A percentile compares a stretch with the other conserved stretches of the same genome.
These are phyloP conservation scores for Coemansia sp. DNA, from an alignment of 192 early-diverging fungal species.

Conservation along the genomic window DNA sequence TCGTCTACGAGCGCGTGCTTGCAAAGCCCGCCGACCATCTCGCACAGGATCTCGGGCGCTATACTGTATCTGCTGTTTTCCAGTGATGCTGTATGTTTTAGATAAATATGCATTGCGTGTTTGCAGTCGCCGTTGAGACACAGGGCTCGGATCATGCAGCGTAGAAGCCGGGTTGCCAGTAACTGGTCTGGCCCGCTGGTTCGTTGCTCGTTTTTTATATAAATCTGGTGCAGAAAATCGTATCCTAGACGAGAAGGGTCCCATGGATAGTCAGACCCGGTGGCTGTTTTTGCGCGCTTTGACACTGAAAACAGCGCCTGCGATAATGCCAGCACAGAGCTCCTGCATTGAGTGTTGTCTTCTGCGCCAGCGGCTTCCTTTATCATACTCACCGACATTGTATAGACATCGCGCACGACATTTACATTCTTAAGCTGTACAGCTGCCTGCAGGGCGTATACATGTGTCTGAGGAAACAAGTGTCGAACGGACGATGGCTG, in stretches of 20 bases:
- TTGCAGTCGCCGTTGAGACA: conserved; percentile 21
- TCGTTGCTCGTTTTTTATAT: conserved; percentile 13
- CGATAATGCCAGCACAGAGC: conserved; percentile 8
- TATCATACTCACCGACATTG: conserved; percentile 13
- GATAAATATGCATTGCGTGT: conserved; percentile 21
- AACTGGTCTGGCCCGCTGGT: neutral
- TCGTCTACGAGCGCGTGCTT: conserved; percentile 13
- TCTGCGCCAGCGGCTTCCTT: neutral
- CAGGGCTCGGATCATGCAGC: conserved; percentile 30
- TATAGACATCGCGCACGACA: conserved; percentile 23
- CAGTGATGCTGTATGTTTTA: neutral
- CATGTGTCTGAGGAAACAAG: conserved; percentile 40
- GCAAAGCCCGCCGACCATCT: conserved; percentile 32
- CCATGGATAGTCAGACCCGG: conserved; percentile 18
- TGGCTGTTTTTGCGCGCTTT: neutral
- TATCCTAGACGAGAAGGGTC: conserved; percentile 35
- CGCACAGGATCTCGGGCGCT: conserved; percentile 33
- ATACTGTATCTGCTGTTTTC: too few relatives aligned
- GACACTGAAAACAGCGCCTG: conserved; percentile 15
- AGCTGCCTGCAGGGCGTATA: conserved; percentile 31
- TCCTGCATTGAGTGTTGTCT: neutral
- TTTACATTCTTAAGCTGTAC: conserved; percentile 22
- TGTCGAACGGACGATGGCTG: too few relatives aligned
- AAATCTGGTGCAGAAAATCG: conserved; percentile 17
- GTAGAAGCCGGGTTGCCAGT: conserved; percentile 19